phyloP scores from a whole-genome alignment of 2,329 filamentous ascomycete genomes.

The Sodiomyces alkalinus region DNA sequence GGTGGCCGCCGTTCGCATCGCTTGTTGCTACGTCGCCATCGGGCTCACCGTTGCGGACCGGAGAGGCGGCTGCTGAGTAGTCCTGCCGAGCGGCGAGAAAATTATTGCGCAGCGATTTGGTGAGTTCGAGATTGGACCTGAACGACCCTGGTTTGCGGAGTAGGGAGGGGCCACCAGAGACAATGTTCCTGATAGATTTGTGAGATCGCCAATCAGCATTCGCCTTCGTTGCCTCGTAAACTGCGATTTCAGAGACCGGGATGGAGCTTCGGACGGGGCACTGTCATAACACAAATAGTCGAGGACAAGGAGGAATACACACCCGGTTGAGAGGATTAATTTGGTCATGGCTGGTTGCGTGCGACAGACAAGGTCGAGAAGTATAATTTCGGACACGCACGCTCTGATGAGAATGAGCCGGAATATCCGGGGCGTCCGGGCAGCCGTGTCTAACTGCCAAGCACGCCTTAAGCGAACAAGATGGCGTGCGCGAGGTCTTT shows the following conservation, averaged over 20 bases:
- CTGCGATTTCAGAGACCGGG: too few relatives aligned
- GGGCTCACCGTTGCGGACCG: slow-evolving; percentile 10
- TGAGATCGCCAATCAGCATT: slow-evolving; percentile 7
- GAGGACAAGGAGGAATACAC: slow-evolving; percentile 19
- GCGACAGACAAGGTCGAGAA: too few relatives aligned
- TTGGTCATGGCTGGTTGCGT: slow-evolving; percentile 44
- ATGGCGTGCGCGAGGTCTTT: too few relatives aligned
- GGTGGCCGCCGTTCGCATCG: slow-evolving; percentile 15
- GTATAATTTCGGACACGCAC: too few relatives aligned
- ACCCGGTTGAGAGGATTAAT: slow-evolving; percentile 78
- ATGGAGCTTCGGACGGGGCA: too few relatives aligned
- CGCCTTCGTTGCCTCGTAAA: too few relatives aligned
- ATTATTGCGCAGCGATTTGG: slow-evolving; percentile 74
- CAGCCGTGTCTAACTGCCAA: too few relatives aligned
- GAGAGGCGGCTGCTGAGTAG: slow-evolving; percentile 21
- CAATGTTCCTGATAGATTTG: slow-evolving; percentile 54
- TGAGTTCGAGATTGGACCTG: slow-evolving; percentile 87
- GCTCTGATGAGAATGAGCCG: too few relatives aligned
- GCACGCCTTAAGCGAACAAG: too few relatives aligned
- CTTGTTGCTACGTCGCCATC: slow-evolving; percentile 10
- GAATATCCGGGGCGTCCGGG: too few relatives aligned
- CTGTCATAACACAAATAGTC: too few relatives aligned
- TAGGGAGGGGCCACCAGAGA: slow-evolving; percentile 69
- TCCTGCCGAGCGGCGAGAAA: slow-evolving; percentile 60
- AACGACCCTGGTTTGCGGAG: slow-evolving; percentile 63